These are phyloP conservation scores for Nothophoma quercina DNA, from an alignment of 2,329 filamentous ascomycete genomes.

Conservation along the genomic window DNA sequence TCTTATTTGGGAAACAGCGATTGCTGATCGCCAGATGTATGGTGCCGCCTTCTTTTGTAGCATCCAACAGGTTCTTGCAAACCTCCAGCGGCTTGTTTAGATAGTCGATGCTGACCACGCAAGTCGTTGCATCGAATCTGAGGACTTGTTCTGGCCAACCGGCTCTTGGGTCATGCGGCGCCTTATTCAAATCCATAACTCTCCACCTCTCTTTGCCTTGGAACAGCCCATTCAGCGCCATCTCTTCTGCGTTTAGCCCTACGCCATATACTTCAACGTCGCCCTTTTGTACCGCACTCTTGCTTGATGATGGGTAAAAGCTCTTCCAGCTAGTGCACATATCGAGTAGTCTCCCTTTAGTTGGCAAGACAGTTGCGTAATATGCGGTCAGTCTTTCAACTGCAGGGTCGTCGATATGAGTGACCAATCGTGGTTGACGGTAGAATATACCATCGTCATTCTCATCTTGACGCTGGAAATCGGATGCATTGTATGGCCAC, in stretches of 20 bases:
- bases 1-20: constrained; percentile 63
- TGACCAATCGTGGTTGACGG: constrained; percentile 57
- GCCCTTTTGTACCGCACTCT: constrained; percentile 39
- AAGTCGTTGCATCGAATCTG: constrained; percentile 56
- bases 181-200: constrained; percentile 54
- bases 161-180: constrained; percentile 39
- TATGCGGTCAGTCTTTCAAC: constrained; percentile 56
- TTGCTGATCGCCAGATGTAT: constrained; percentile 62
- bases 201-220: constrained; percentile 40
- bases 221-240: constrained; percentile 51
- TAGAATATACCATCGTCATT: constrained; percentile 50
- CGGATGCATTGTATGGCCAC: constrained; percentile 32
- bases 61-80: constrained; percentile 51
- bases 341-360: constrained; percentile 55
- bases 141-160: constrained; percentile 16
- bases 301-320: constrained; percentile 52
- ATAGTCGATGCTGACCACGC: constrained; percentile 62
- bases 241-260: constrained; percentile 58
- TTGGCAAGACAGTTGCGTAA: constrained; percentile 55
- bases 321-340: constrained; percentile 61
- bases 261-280: constrained; percentile 55
- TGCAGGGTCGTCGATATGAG: constrained; percentile 62
- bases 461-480: constrained; percentile 52
- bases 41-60: constrained; percentile 52
- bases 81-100: constrained; percentile 57